phyloP scores from a whole-genome alignment of 768 basidiomycete genomes.

The Pisolithus sp. region DNA sequence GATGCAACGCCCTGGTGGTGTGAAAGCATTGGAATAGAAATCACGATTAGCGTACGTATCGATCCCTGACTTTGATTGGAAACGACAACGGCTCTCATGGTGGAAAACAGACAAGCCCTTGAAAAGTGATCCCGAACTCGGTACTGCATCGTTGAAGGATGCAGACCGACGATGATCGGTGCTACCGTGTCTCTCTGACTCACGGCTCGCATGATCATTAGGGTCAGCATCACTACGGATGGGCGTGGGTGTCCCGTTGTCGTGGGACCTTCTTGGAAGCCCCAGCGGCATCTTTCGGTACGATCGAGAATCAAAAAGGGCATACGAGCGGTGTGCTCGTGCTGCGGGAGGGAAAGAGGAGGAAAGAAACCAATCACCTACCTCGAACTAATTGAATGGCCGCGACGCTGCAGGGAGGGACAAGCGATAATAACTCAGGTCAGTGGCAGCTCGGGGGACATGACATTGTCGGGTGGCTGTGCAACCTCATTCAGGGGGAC shows the following conservation, averaged over 20 bases:
- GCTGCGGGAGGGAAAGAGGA: not conserved
- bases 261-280: slow-evolving; percentile 15
- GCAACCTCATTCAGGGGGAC: not conserved
- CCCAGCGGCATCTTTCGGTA: slow-evolving; percentile 17
- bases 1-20: slow-evolving; percentile 7
- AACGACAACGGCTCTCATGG: slow-evolving; percentile 4
- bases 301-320: slow-evolving; percentile 1
- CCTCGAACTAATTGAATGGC: slow-evolving; percentile 15
- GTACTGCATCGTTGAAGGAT: slow-evolving; percentile 46
- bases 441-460: not conserved
- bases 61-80: slow-evolving; percentile 2
- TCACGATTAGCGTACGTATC: slow-evolving; percentile 7
- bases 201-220: slow-evolving; percentile 3
- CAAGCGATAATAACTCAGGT: not conserved
- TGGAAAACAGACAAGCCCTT: slow-evolving; percentile 14
- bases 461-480: slow-evolving; percentile 17
- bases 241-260: slow-evolving; percentile 17
- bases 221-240: slow-evolving; percentile 5
- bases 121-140: slow-evolving; percentile 30
- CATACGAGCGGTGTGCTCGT: not conserved
- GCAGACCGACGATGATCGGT: slow-evolving; percentile 23
- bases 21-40: slow-evolving; percentile 9
- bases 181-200: slow-evolving; percentile 7
- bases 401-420: slow-evolving; percentile 3
- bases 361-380: slow-evolving; percentile 11